Evolutionary conservation across 768 basidiomycete species (phyloP).

Genomic region (Pulveroboletus frians): DNA sequence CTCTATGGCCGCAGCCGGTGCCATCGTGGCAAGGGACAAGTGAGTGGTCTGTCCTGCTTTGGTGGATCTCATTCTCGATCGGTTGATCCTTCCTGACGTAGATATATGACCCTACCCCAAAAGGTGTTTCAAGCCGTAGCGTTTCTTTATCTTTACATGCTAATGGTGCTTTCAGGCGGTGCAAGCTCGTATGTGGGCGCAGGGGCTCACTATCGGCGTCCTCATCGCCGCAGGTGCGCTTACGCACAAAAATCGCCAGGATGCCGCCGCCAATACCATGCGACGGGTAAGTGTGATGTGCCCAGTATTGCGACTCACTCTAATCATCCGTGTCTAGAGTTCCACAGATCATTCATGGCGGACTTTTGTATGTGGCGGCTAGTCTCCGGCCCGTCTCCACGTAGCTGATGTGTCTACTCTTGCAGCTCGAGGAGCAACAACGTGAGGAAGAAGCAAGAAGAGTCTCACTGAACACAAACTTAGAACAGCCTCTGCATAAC

Average conservation of each 20-base stretch:
- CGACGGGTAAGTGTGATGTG: constrained; percentile 17
- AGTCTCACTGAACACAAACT: constrained; percentile 3
- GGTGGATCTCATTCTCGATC: neutral
- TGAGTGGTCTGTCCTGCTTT: constrained; percentile 30
- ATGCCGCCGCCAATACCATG: constrained; percentile 26
- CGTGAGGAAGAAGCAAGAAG: constrained; percentile 20
- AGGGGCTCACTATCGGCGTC: constrained; percentile 73
- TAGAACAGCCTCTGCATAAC: neutral
- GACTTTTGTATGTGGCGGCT: constrained; percentile 19
- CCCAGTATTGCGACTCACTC: neutral
- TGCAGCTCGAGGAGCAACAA: constrained; percentile 27
- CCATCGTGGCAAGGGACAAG: constrained; percentile 61
- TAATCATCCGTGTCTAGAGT: constrained; percentile 7
- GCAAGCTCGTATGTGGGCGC: constrained; percentile 87
- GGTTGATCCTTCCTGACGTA: neutral
- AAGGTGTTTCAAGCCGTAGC: constrained; percentile 14
- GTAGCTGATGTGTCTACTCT: neutral
- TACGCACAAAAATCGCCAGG: constrained; percentile 46
- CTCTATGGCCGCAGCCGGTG: constrained; percentile 59
- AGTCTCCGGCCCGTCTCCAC: neutral
- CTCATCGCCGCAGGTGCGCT: constrained; percentile 66
- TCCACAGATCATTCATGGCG: constrained; percentile 27
- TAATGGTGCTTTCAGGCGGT: constrained; percentile 52
- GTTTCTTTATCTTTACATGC: neutral
- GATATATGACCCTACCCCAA: constrained; percentile 26